Base-by-base conservation (phyloP, 805 yeast genomes). In the Zygoascus ofunaensis region DNA sequence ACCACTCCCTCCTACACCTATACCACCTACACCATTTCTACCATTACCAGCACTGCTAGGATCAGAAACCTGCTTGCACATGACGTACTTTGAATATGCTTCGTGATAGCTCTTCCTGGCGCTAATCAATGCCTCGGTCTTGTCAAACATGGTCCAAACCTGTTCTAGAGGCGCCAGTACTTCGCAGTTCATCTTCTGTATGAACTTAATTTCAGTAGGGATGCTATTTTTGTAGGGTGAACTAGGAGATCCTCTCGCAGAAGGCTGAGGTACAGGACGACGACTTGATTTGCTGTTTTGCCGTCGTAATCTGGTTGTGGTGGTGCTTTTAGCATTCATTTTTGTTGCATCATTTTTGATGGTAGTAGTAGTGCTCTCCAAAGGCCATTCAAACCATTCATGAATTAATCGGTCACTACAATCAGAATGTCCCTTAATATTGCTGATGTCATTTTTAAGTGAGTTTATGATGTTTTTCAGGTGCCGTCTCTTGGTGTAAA, bases 81-180 rank as follows among this genome's bases (percentile, higher is more conserved):
- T 37, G 21, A 52, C 50, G 33, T 54, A 54, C 18, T 46, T 46
- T 3, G 51, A 41, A 47, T 48, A 54, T 4, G 50, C 36, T n/a
- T 40, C 15, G 36, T 54, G 55, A 39, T 36, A 52, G 30, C 41
- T 22, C 34, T 44, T 33, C 4, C 55, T 46, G 18, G 45, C 50
- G 4, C 38, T 23, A 10, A 51, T 41, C 19, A 54, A 35, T 3
- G 23, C 45, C 15, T 46, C 45, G 8, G 53, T 49, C n/a, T 47
- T 28, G 17, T 43, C 50, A 38, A 49, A 54, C 45, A 47, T 51
- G 17, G 43, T 47, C 45, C 49, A 41, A 19, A 47, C 46, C 26
- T 46, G 35, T 32, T 51, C 50, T 30, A 54, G 44, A 4, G 37
- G 38, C 2, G 30, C 36, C 19, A 52, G 24, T 7, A 51, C 57